Evolutionary conservation across 176 grass and related monocot genomes (phyloP), one percentile per base, ranked within the genome.

Genomic region (Aegilops bicornis): DNA sequence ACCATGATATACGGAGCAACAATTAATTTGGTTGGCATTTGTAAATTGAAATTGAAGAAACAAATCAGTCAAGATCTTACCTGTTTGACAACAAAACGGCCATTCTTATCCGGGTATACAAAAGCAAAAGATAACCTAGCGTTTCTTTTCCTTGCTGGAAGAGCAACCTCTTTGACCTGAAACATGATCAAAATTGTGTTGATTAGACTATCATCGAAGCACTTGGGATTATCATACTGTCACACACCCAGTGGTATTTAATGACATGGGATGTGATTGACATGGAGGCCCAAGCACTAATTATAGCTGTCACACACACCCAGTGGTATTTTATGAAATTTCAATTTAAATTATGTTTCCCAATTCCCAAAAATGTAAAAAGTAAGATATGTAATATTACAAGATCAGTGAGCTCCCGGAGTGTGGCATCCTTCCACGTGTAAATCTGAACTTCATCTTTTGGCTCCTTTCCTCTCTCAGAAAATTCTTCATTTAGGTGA

Each of bases 361-460:
- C n/a, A n/a, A n/a, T 29, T 32, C 6, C 69, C 32, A 15, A 5
- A 32, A 79, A 60, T 35, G n/a, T 67, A 15, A 73, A n/a, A 73
- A 74, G 71, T 42, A 52, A 76, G 70, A 67, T 71, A 19, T 67
- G 63, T 22, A 11, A 23, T 37, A 72, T 89, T 94, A 98, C 97
- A 62, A 96, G 94, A 80, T 98, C 97, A 69, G 94, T 98, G 9
- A 98, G 93, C 81, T 98, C 97, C 3, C 90, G 90, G 11, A 98
- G 88, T 8, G 93, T 94, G 24, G 97, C 97, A 91, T 96, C 97
- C 85, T 96, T 98, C 94, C 97, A 98, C 20, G 94, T 98, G 79
- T 98, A 98, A 83, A 98, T 98, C 82, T 98, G 97, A 50, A 98
- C 94, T 74, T 98, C 97, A 82, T 96, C 94, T 92, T 98, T 98